Evolutionary conservation across 2,329 filamentous ascomycete species (phyloP).

Genomic region (Talaromyces islandicus): DNA sequence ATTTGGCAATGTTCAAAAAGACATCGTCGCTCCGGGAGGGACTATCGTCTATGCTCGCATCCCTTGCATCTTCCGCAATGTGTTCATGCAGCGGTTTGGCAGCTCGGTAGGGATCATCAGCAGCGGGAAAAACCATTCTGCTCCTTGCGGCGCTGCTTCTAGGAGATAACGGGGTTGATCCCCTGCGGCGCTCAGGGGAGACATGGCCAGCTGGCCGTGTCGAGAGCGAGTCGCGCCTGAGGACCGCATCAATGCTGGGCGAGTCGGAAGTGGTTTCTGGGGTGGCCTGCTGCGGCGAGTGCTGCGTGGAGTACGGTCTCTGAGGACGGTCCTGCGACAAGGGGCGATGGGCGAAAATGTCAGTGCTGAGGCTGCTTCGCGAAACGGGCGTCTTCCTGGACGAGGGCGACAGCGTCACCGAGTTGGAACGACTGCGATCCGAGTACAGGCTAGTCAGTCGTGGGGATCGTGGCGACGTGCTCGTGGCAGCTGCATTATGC

Average conservation of each 20-base stretch:
- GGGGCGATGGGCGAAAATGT: conserved; percentile 28
- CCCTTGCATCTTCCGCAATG: conserved; percentile 20
- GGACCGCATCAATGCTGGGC: conserved; percentile 18
- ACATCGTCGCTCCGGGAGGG: conserved; percentile 38
- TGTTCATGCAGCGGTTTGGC: neutral
- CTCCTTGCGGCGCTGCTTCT: conserved; percentile 18
- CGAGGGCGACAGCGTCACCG: conserved; percentile 43
- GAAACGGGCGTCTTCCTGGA: conserved; percentile 41
- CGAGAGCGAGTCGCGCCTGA: conserved; percentile 16
- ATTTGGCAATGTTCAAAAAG: conserved; percentile 42
- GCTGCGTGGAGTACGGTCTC: conserved; percentile 14
- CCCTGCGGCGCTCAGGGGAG: conserved; percentile 16
- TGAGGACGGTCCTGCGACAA: conserved; percentile 4
- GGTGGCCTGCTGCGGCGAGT: conserved; percentile 13
- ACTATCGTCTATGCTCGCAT: conserved; percentile 30
- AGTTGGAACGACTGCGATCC: conserved; percentile 37
- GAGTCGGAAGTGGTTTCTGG: conserved; percentile 6
- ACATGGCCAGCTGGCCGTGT: conserved; percentile 1
- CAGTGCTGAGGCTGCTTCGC: conserved; percentile 45
- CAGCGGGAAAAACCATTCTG: conserved; percentile 22
- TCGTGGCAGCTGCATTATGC: conserved; percentile 12
- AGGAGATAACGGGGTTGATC: conserved; percentile 13
- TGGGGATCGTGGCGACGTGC: conserved; percentile 12
- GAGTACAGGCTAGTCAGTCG: conserved; percentile 19
- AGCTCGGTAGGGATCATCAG: conserved; percentile 1